These are phyloP conservation scores for Talaromyces wortmannii DNA, from an alignment of 495 filamentous ascomycete species.

Conservation along the genomic window DNA sequence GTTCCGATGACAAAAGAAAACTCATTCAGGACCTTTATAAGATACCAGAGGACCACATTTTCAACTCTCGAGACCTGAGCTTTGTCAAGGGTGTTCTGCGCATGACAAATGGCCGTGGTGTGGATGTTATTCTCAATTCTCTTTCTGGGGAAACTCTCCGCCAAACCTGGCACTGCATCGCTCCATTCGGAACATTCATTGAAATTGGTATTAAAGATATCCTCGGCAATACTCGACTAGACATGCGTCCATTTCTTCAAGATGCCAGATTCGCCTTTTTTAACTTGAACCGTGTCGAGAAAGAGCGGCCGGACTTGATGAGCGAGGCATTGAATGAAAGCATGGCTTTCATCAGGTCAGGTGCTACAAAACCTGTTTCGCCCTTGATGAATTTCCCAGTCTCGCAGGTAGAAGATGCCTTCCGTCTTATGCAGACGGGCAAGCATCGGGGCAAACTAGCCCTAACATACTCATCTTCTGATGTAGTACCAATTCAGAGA, in stretches of 20 bases:
- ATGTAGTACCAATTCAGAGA: constrained; percentile 3
- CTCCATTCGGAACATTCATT: constrained; percentile 33
- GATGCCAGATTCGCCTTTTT: constrained; percentile 33
- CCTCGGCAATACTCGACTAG: constrained; percentile 9
- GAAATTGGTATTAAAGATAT: constrained; percentile 36
- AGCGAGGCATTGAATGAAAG: constrained; percentile 10
- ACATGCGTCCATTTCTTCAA: constrained; percentile 14
- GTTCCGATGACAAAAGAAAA: constrained; percentile 26
- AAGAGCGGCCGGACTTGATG: constrained; percentile 14
- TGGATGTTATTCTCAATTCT: constrained; percentile 18
- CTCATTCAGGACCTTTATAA: constrained; percentile 25
- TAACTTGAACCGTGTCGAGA: constrained; percentile 26
- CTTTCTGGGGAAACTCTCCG: constrained; percentile 12
- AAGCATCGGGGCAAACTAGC: constrained; percentile 52
- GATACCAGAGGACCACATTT: constrained; percentile 34
- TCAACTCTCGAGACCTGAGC: constrained; percentile 36
- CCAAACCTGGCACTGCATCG: constrained; percentile 28
- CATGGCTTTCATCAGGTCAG: constrained; percentile 1
- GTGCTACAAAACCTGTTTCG: constrained; percentile 8
- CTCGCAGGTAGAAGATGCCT: constrained; percentile 38
- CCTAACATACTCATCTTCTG: constrained; percentile 25
- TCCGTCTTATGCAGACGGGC: constrained; percentile 49
- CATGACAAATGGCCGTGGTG: constrained; percentile 7
- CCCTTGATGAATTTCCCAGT: constrained; percentile 32
- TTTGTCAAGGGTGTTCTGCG: constrained; percentile 5